These are phyloP conservation scores for Exidia glandulosa DNA, from an alignment of 768 basidiomycete genomes.

Conservation along the genomic window DNA sequence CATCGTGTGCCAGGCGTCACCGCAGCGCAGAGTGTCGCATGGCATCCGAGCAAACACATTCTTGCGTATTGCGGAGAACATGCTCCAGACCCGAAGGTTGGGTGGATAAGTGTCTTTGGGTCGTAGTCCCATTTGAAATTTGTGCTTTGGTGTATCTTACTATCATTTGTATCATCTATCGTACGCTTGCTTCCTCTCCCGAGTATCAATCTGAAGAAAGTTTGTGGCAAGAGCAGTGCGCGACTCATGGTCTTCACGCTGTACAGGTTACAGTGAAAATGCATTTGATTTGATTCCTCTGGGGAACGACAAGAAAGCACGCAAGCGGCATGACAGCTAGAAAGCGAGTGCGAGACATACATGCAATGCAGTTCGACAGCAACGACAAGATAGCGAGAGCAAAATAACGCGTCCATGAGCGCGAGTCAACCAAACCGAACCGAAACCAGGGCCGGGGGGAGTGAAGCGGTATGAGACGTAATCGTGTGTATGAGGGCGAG, in stretches of 20 bases:
- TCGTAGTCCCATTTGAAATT: slow-evolving; percentile 20
- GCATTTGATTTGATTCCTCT: not conserved
- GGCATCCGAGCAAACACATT: slow-evolving; percentile 77
- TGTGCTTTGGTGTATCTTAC: not conserved
- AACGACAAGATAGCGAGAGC: not conserved
- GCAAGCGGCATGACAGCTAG: slow-evolving; percentile 3
- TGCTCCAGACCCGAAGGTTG: slow-evolving; percentile 33
- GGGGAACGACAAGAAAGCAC: not conserved
- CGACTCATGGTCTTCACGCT: too few species aligned
- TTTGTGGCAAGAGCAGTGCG: too few species aligned
- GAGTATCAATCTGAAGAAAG: too few species aligned
- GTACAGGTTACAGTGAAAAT: too few species aligned
- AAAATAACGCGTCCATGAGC: not conserved
- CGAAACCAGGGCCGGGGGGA: not conserved
- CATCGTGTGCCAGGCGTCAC: slow-evolving; percentile 68
- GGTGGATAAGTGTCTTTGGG: slow-evolving; percentile 67
- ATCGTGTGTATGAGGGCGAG: not conserved
- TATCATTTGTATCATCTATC: not conserved
- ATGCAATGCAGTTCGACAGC: not conserved
- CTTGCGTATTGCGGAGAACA: slow-evolving; percentile 55
- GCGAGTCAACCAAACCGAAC: not conserved
- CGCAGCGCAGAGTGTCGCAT: slow-evolving; percentile 62
- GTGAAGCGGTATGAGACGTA: not conserved
- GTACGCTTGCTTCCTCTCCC: too few species aligned
- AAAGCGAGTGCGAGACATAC: slow-evolving; percentile 5